Conservation (phyloP, 176 grass and related monocot species). For the Aegilops speltoides region DNA sequence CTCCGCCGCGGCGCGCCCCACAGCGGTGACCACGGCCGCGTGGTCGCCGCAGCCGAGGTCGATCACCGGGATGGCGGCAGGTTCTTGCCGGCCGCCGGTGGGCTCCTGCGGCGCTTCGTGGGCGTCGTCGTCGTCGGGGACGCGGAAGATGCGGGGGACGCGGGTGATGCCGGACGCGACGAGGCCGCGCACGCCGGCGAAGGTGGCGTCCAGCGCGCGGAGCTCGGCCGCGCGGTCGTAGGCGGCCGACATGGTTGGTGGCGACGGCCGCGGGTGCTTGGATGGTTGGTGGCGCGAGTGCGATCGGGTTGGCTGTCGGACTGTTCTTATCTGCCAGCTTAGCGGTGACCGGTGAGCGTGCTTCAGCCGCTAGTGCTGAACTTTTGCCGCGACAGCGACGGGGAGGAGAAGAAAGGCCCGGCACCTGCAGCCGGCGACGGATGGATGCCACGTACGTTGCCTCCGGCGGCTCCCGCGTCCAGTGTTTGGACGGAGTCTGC, state of each 20-base stretch:
- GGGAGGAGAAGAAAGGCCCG: no score
- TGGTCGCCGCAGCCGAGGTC: slow-evolving; percentile 21
- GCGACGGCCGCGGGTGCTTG: neutral
- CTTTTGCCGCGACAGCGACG: no score
- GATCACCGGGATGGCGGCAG: slow-evolving; percentile 28
- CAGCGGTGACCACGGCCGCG: neutral
- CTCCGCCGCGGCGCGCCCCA: slow-evolving; percentile 21
- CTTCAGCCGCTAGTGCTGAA: no score
- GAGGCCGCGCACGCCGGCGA: slow-evolving; percentile 60
- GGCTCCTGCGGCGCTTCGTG: neutral
- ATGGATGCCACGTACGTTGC: no score
- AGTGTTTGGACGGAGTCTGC: no score
- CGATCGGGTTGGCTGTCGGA: neutral
- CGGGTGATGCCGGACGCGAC: slow-evolving; percentile 15
- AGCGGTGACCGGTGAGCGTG: no score
- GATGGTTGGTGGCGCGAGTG: neutral
- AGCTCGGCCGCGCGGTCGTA: slow-evolving; percentile 52
- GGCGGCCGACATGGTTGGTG: neutral
- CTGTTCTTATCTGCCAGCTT: neutral
- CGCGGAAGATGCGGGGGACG: slow-evolving; percentile 55
- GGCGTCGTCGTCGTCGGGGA: neutral
- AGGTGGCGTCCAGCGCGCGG: slow-evolving; percentile 49
- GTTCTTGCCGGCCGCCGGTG: neutral
- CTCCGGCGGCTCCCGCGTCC: no score
- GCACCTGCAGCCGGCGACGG: no score